Base-by-base conservation (phyloP, 441 rosid species). In the Erysimum cheiri region DNA sequence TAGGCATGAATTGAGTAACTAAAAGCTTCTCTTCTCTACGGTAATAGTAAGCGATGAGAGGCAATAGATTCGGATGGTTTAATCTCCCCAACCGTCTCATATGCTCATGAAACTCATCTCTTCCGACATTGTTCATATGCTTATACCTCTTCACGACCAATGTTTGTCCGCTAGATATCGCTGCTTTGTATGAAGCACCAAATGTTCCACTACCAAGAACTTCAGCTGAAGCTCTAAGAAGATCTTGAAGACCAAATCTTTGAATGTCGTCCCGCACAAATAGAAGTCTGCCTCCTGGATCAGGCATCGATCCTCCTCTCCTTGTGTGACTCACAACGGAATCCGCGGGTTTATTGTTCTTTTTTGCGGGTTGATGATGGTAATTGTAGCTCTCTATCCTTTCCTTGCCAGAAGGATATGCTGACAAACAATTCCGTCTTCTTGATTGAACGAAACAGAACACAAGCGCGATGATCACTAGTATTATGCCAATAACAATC, bases 181-280 rank as follows among this genome's bases (percentile, higher is more conserved):
- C 84, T 0, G 99, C 91, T 74, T 95, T 95, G 58, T 90, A 95
- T 3, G 99, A 92, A 50, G 96, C 85, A 14, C 99, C 98, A 48
- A 90, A 95, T n/a, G 87, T 84, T 39, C 99, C 99, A 48, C 99
- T 91, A 32, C 98, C 99, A 67, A 95, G 74, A 22, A 95, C 88
- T 76, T 92, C 98, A 13, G 99, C 98, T 0, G 99, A 89, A 0
- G 98, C 90, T 73, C 72, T 87, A 0, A 95, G 82, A 83, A 95
- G 71, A 63, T 90, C 96, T 36, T 87, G 92, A 61, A 95, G 77
- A 57, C 86, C 97, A 43, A 95, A 92, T 67, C 60, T 78, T 70
- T 79, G 82, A 19, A 83, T 15, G 32, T 89, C 87, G 0, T 88
- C 87, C 29, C 76, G 76, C 44, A 96, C 49, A 47, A 96, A 92